Evolutionary conservation across 805 yeast genomes (phyloP).

Genomic region (Helenozyma baotianmanensis): DNA sequence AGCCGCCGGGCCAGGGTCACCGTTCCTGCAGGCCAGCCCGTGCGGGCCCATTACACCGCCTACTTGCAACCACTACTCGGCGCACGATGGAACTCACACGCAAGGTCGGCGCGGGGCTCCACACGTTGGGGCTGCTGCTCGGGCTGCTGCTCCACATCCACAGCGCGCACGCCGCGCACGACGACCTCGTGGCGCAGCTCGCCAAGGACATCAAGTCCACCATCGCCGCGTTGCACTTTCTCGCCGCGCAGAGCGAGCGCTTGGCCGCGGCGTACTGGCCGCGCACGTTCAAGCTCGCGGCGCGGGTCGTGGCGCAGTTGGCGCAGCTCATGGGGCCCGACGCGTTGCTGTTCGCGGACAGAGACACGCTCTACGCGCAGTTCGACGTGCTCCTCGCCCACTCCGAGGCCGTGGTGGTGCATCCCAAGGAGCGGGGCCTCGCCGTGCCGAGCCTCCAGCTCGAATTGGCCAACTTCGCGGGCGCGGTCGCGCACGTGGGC

Average conservation of each 20-base stretch:
- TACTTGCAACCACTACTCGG: too few species aligned
- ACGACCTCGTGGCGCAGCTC: slow-evolving; percentile 37
- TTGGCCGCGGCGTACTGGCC: slow-evolving; percentile 25
- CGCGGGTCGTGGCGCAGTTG: slow-evolving; percentile 27
- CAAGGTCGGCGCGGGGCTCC: too few species aligned
- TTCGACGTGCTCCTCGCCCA: slow-evolving; percentile 20
- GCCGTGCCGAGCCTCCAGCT: slow-evolving; percentile 7
- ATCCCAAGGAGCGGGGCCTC: slow-evolving; percentile 32
- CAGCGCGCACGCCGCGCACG: slow-evolving; percentile 20
- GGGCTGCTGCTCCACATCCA: too few species aligned
- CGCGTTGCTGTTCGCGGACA: slow-evolving; percentile 34
- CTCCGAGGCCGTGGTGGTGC: slow-evolving; percentile 26
- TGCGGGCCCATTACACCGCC: too few species aligned
- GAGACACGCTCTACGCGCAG: slow-evolving; percentile 25
- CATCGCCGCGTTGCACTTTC: slow-evolving; percentile 40
- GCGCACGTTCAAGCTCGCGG: slow-evolving; percentile 27
- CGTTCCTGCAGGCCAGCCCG: too few species aligned
- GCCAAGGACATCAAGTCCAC: slow-evolving; percentile 40
- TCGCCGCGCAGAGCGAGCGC: slow-evolving; percentile 24
- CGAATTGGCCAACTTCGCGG: slow-evolving; percentile 24
- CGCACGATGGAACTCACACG: too few species aligned
- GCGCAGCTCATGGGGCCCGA: slow-evolving; percentile 28
- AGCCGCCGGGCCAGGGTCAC: too few species aligned
- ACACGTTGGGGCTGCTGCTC: too few species aligned
- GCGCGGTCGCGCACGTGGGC: slow-evolving; percentile 16